Conservation (phyloP, 805 yeast species). For the Candida manassasensis region DNA sequence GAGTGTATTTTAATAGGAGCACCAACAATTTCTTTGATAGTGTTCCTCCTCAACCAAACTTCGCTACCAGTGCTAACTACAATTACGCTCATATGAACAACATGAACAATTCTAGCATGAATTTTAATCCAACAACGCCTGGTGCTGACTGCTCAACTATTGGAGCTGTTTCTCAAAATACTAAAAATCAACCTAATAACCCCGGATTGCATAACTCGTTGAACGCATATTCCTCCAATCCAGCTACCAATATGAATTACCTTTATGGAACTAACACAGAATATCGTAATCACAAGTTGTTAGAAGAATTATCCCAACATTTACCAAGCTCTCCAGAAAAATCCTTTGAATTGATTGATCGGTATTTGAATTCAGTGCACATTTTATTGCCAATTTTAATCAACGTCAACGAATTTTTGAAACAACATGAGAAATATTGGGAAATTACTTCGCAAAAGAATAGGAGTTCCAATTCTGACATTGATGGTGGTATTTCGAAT, state of each 20-base stretch:
- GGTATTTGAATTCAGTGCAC: slow-evolving; percentile 51
- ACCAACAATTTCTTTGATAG: slow-evolving; percentile 3
- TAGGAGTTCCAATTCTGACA: background rate
- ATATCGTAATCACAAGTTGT: slow-evolving; percentile 30
- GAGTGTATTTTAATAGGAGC: background rate
- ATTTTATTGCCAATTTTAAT: slow-evolving; percentile 49
- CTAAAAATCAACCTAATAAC: slow-evolving; percentile 12
- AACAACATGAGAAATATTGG: slow-evolving; percentile 50
- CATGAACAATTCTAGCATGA: background rate
- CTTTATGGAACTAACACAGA: slow-evolving; percentile 37
- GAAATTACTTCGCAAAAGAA: slow-evolving; percentile 9
- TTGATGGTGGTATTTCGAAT: slow-evolving; percentile 1
- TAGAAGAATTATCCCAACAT: slow-evolving; percentile 36
- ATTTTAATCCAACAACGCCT: slow-evolving; percentile 3
- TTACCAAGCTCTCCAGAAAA: slow-evolving; percentile 42
- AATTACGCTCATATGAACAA: slow-evolving; percentile 1
- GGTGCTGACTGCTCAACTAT: background rate
- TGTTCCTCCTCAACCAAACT: slow-evolving; percentile 3
- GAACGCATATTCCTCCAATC: slow-evolving; percentile 28
- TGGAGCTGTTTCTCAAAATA: background rate
- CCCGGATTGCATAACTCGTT: slow-evolving; percentile 24
- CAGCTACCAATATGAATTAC: slow-evolving; percentile 29
- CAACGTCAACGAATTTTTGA: slow-evolving; percentile 40
- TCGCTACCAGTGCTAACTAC: background rate
- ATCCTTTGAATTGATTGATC: slow-evolving; percentile 42